Conservation (phyloP, 768 basidiomycete species). For the Pleurotus citrinopileatus region DNA sequence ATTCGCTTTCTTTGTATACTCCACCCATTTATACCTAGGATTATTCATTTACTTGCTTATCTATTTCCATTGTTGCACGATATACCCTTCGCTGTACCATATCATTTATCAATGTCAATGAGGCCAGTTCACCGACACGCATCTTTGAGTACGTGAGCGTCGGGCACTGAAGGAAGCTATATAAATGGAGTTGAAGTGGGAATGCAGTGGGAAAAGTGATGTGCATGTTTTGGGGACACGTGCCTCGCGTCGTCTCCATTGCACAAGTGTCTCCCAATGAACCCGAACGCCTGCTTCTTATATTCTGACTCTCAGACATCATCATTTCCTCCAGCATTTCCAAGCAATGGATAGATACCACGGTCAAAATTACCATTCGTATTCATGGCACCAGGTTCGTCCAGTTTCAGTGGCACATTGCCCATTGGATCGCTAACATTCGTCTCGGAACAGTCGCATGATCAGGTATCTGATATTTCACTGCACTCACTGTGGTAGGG, state of each 20-base stretch:
- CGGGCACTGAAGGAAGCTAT: too few species aligned
- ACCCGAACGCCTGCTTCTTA: slow-evolving; percentile 4
- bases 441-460: slow-evolving; percentile 63
- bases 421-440: slow-evolving; percentile 11
- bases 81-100: slow-evolving; percentile 12
- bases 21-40: slow-evolving; percentile 22
- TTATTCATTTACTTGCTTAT: slow-evolving; percentile 21
- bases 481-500: slow-evolving; percentile 8
- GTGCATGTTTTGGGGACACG: slow-evolving; percentile 10
- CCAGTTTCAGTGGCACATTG: slow-evolving; percentile 10
- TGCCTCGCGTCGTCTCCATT: slow-evolving; percentile 3
- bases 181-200: background rate
- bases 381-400: slow-evolving; percentile 87
- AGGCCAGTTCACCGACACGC: background rate
- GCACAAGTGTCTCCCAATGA: background rate
- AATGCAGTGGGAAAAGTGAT: background rate
- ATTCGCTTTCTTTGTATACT: background rate
- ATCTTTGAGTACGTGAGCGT: too few species aligned
- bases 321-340: background rate
- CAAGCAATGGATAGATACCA: slow-evolving; percentile 36
- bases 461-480: slow-evolving; percentile 53
- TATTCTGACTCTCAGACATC: slow-evolving; percentile 8
- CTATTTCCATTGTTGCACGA: slow-evolving; percentile 9
- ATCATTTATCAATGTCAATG: slow-evolving; percentile 3
- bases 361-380: slow-evolving; percentile 43